A percentile compares a stretch with the other conserved stretches of the same genome.
These are phyloP conservation scores for Hepatocystis sp. DNA, from an alignment of 169 alveolate genomes.

Conservation along the genomic window DNA sequence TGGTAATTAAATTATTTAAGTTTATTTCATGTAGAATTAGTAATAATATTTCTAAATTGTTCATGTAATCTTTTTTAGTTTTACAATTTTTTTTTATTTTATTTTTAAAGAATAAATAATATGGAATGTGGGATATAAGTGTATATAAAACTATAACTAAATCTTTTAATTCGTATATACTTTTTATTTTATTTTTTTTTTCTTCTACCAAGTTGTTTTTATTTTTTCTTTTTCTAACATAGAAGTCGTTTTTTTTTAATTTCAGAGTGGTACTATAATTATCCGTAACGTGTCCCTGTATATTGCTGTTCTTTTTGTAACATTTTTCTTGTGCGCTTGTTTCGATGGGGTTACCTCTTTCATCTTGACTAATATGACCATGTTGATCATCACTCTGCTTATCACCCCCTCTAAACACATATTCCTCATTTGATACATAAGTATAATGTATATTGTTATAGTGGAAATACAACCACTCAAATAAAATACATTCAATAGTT, in stretches of 20 bases:
- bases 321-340: too few relatives aligned
- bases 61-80: conserved; percentile 24
- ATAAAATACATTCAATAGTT: conserved; percentile 26
- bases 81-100: conserved; percentile 47
- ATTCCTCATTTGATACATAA: conserved; percentile 13
- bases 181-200: conserved; percentile 31
- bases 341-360: too few relatives aligned
- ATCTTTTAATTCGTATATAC: conserved; percentile 40
- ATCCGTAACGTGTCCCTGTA: neutral
- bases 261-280: neutral
- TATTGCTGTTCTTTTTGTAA: too few relatives aligned
- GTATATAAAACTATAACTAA: conserved; percentile 55
- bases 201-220: neutral
- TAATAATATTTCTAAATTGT: conserved; percentile 31
- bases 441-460: conserved; percentile 45
- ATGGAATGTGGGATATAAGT: conserved; percentile 66
- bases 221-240: conserved; percentile 25
- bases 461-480: conserved; percentile 72
- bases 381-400: too few relatives aligned
- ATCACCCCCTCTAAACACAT: conserved; percentile 6
- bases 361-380: too few relatives aligned
- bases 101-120: conserved; percentile 65
- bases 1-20: conserved; percentile 31
- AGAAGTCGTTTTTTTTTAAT: conserved; percentile 5
- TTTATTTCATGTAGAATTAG: conserved; percentile 40